Evolutionary conservation across 164 flowering plant genomes (phyloP).

Genomic region (Houttuynia cordata): DNA sequence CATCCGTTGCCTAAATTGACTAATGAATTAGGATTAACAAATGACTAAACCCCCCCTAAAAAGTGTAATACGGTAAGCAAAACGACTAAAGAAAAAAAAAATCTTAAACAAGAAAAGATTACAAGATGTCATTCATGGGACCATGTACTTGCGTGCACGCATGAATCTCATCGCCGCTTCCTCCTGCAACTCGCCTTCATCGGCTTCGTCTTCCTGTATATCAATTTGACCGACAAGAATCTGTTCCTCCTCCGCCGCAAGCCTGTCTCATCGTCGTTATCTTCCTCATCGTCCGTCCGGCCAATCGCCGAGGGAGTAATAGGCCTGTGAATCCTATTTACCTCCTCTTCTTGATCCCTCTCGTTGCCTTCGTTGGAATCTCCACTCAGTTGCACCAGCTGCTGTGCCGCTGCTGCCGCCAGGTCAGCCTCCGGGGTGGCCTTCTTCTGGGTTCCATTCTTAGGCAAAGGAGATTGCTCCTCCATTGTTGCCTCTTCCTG

Average conservation of each 20-base stretch:
- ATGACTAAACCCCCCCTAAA: no score
- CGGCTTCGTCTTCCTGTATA: conserved; percentile 7
- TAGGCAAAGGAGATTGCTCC: conserved; percentile 1
- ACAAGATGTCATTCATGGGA: no score
- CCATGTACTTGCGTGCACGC: no score
- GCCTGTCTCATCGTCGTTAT: conserved; percentile 8
- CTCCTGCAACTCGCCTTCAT: neutral
- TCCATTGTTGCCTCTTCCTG: conserved; percentile 3
- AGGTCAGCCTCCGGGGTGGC: conserved; percentile 10
- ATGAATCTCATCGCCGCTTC: neutral
- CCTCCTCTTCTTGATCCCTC: neutral
- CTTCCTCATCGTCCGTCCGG: conserved; percentile 2
- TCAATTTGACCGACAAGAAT: conserved; percentile 4
- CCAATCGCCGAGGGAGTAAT: neutral
- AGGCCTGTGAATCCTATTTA: neutral
- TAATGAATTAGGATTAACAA: no score
- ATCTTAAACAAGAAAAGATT: no score
- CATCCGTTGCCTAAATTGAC: no score
- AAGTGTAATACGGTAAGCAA: no score
- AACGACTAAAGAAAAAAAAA: no score
- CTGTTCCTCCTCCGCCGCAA: conserved; percentile 9
- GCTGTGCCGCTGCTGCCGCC: conserved; percentile 25
- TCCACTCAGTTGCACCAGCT: conserved; percentile 33
- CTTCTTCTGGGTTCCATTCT: neutral
- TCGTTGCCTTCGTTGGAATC: conserved; percentile 8